Base-by-base conservation (phyloP, 179 eudicot species). In the Sideroxylon spinosum region DNA sequence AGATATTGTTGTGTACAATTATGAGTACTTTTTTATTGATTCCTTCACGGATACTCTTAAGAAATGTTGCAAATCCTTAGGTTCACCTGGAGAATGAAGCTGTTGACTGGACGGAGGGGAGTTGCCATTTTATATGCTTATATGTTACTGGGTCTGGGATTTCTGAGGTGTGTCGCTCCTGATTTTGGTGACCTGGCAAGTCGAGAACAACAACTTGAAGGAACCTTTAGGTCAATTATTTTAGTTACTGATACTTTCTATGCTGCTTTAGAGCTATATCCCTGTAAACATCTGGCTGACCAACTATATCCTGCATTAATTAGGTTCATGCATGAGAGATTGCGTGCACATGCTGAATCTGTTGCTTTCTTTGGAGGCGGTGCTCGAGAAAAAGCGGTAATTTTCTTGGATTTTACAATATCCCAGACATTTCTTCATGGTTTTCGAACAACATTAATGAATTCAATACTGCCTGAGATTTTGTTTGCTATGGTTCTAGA, bases 11-110 rank as follows among this genome's bases (percentile, higher is more conserved):
- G 48, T 53, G 60, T n/a, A 56, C 59, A 22, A 6, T 23, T 69
- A 23, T 7, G 37, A 28, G 8, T 71, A 29, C n/a, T 11, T 57
- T 49, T 71, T 61, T 4, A 37, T 37, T 37, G 44, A 37, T 37
- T 37, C 2, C 0, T 7, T 77, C 13, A 66, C 19, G 49, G 11
- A 29, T 59, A 46, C 49, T 46, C 44, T 77, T 23, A 62, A 52
- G 53, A 53, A 71, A 49, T 64, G 59, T 37, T 71, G 11, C 26
- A 77, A 62, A 44, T 83, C 75, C 69, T 72, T 85, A 95, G 99
- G 99, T 95, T 95, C 92, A 93, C 99, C 4, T 93, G 98, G 97
- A 93, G 99, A 86, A 95, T 95, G 99, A 91, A 91, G 87, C 82
- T 93, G 76, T 81, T 95, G 82, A 95, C 99, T 46, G 99, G 99